These are phyloP conservation scores for Quercus bicolor DNA, from an alignment of 306 rosid species.

Conservation along the genomic window DNA sequence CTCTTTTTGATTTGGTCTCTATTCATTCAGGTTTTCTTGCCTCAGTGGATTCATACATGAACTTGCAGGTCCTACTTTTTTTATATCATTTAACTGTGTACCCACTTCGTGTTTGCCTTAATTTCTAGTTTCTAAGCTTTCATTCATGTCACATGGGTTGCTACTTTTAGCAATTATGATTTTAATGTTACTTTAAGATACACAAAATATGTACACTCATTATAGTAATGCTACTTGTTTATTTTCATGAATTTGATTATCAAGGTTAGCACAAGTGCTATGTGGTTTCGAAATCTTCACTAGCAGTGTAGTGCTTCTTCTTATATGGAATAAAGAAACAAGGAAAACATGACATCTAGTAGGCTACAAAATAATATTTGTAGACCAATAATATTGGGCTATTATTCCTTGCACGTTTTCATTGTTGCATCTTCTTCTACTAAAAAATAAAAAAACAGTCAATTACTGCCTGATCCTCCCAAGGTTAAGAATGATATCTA, in stretches of 20 bases:
- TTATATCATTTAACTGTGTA: not conserved
- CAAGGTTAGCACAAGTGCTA: not conserved
- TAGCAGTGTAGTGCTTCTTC: not conserved
- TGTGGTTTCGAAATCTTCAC: not conserved
- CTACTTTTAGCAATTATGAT: not conserved
- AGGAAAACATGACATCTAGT: not conserved
- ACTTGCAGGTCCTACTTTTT: slow-evolving; percentile 40
- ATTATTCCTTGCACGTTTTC: not conserved
- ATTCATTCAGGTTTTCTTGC: slow-evolving; percentile 47
- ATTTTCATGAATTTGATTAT: not conserved
- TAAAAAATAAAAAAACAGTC: no score
- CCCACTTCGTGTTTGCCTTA: not conserved
- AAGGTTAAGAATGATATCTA: not conserved
- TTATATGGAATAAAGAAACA: not conserved
- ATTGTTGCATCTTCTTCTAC: no score
- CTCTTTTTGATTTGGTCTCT: not conserved
- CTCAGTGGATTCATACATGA: slow-evolving; percentile 55
- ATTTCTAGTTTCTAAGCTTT: not conserved
- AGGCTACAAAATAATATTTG: not conserved
- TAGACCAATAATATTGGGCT: not conserved
- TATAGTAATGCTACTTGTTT: not conserved
- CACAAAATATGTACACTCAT: not conserved
- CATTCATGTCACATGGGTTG: not conserved
- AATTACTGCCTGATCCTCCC: not conserved
- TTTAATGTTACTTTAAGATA: not conserved